A percentile compares a stretch with the other conserved stretches of the same genome.
phyloP scores from a whole-genome alignment of 805 yeast genomes.

The Ogataea pignaliae region DNA sequence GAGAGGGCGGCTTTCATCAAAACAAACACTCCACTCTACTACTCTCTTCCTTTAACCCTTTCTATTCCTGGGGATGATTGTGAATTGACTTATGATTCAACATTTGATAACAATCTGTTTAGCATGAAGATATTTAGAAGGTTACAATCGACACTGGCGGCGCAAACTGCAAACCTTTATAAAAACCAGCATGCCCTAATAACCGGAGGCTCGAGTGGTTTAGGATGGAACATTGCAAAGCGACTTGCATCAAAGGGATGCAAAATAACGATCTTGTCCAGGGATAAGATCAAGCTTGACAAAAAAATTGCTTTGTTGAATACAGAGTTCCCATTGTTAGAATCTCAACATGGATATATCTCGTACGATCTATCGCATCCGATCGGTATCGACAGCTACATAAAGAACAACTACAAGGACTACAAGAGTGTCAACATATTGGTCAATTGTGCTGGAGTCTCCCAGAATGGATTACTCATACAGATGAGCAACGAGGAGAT shows the following conservation, averaged over 20 bases:
- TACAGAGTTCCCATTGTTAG: conserved; percentile 7
- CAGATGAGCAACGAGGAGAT: conserved; percentile 40
- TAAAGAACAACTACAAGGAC: conserved; percentile 18
- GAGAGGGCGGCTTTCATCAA: too few relatives aligned
- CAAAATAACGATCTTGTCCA: conserved; percentile 45
- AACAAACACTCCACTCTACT: too few relatives aligned
- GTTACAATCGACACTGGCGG: not conserved
- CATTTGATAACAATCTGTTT: too few relatives aligned
- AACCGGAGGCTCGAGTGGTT: conserved; percentile 70
- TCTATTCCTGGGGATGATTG: too few relatives aligned
- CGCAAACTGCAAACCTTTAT: not conserved
- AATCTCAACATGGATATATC: conserved; percentile 29
- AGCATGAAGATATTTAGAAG: not conserved
- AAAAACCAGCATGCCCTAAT: conserved; percentile 37
- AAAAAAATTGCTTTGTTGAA: conserved; percentile 20
- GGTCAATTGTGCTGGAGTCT: conserved; percentile 63
- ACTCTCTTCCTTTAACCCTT: too few relatives aligned
- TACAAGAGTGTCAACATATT: conserved; percentile 40
- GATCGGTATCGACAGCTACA: conserved; percentile 6
- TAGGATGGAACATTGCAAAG: conserved; percentile 56
- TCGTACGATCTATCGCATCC: conserved; percentile 30
- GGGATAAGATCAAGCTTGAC: conserved; percentile 37
- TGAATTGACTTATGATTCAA: too few relatives aligned
- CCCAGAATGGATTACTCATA: conserved; percentile 51
- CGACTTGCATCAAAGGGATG: conserved; percentile 49